A percentile compares a stretch with the other conserved stretches of the same genome.
Evolutionary conservation across 2,329 filamentous ascomycete species (phyloP).

Genomic region (Grosmannia huntii): DNA sequence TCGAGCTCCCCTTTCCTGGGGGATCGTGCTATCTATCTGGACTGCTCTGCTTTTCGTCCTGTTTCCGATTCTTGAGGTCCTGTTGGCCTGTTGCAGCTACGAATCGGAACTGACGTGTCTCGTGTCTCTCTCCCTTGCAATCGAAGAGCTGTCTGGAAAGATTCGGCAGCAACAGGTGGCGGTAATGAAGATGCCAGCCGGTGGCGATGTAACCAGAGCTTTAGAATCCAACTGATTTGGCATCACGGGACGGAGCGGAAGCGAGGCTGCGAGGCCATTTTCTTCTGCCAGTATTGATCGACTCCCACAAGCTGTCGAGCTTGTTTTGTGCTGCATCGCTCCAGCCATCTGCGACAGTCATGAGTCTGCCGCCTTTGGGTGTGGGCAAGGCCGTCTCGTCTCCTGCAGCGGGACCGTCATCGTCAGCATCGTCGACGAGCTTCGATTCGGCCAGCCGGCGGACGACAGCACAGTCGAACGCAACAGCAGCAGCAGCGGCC

Average conservation of each 20-base stretch:
- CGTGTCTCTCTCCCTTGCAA: background rate
- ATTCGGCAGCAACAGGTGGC: background rate
- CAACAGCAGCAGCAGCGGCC: background rate
- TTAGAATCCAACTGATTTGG: background rate
- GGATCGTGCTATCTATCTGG: background rate
- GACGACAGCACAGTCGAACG: constrained; percentile 21
- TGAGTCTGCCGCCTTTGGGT: constrained; percentile 24
- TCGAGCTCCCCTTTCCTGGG: background rate
- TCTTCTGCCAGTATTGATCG: background rate
- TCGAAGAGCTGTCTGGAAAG: background rate
- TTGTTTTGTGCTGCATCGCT: background rate
- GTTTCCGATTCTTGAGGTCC: background rate
- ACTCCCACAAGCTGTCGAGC: background rate
- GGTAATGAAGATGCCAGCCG: background rate
- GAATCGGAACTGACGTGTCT: background rate
- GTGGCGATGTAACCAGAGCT: background rate
- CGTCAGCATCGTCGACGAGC: constrained; percentile 29
- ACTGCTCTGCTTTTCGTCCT: background rate
- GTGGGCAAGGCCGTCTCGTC: constrained; percentile 37
- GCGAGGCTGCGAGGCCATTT: too few species aligned
- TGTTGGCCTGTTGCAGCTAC: background rate
- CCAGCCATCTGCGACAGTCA: constrained; percentile 7
- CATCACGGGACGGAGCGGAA: background rate
- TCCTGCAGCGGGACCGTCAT: constrained; percentile 28
- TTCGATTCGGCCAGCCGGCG: constrained; percentile 40